Percentiles rank a stretch among this genome's conserved stretches.
phyloP scores from a whole-genome alignment of 208 protist species.

The Acanthamoeba pearcei region DNA sequence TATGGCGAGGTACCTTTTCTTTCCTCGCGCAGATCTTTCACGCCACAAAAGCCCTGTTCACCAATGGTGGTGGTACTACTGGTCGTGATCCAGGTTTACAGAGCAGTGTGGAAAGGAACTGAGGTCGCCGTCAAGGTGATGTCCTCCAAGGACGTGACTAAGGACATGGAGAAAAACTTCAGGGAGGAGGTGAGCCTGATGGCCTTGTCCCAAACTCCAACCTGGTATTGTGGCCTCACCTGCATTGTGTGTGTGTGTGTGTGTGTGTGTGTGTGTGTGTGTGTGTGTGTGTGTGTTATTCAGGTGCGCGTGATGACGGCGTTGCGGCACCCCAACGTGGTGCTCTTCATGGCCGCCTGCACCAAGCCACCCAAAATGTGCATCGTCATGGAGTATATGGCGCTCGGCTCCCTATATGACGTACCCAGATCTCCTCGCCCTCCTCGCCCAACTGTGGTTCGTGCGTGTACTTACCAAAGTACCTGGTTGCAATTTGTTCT shows the following conservation, averaged over 20 bases:
- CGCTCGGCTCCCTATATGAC: conserved; percentile 11
- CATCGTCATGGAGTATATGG: conserved; percentile 62
- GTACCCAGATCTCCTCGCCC: not conserved
- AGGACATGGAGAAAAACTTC: conserved; percentile 78
- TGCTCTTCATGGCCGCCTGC: conserved; percentile 78
- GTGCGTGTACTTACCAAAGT: not conserved
- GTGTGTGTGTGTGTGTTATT: not conserved
- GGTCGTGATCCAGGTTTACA: not conserved
- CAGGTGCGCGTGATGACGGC: conserved; percentile 76
- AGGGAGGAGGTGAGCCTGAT: conserved; percentile 72
- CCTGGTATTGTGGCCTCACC: not conserved
- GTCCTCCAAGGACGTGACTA: not conserved
- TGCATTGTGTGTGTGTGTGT: accelerated
- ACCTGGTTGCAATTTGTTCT: not conserved
- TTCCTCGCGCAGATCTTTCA: not conserved
- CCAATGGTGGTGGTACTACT: not conserved
- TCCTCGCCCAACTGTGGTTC: too few relatives aligned
- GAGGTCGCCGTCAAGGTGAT: conserved; percentile 76
- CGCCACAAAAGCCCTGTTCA: not conserved
- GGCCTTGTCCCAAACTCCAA: too few relatives aligned
- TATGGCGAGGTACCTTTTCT: not conserved
- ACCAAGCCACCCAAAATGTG: conserved; percentile 42
- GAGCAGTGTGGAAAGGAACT: conserved; percentile 50
- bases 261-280: too few relatives aligned
- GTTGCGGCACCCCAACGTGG: conserved; percentile 81